phyloP scores from a whole-genome alignment of 1,284 basidiomycete species.

The Irpex lacteus region DNA sequence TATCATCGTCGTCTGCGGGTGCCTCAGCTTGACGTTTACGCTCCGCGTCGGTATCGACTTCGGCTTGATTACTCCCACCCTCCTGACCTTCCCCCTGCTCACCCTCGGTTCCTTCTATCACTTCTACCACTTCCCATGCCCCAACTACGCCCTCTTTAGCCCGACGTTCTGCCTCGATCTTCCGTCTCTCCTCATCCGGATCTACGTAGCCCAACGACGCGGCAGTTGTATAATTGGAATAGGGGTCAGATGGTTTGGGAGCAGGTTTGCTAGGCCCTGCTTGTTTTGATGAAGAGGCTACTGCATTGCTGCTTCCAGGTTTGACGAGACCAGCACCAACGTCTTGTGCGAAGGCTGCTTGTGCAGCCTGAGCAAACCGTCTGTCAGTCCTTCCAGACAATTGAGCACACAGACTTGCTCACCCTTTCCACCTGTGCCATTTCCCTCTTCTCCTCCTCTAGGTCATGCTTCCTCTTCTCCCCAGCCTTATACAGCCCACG shows the following conservation, averaged over 20 bases:
- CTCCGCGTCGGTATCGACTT: slow-evolving; percentile 19
- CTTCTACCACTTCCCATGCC: slow-evolving; percentile 77
- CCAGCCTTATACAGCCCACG: slow-evolving; percentile 92
- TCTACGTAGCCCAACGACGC: slow-evolving; percentile 78
- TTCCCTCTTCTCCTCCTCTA: slow-evolving; percentile 82
- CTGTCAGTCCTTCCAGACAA: background rate
- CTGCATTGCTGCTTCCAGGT: slow-evolving; percentile 27
- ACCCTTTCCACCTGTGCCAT: slow-evolving; percentile 86
- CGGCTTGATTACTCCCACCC: background rate
- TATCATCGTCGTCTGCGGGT: slow-evolving; percentile 49
- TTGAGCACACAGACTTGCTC: slow-evolving; percentile 21
- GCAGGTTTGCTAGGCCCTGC: slow-evolving; percentile 40
- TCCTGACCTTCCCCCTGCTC: slow-evolving; percentile 2
- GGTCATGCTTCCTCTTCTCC: slow-evolving; percentile 84
- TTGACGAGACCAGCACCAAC: slow-evolving; percentile 65
- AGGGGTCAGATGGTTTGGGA: slow-evolving; percentile 65
- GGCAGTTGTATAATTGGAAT: slow-evolving; percentile 84
- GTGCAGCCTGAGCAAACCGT: slow-evolving; percentile 54
- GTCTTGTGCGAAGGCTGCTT: slow-evolving; percentile 72
- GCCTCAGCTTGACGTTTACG: slow-evolving; percentile 32
- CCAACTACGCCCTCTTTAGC: slow-evolving; percentile 74
- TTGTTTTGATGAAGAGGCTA: slow-evolving; percentile 35
- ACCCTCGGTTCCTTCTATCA: slow-evolving; percentile 25
- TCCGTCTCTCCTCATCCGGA: slow-evolving; percentile 60
- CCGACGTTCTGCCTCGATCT: slow-evolving; percentile 56